These are phyloP conservation scores for Pyricularia sp. DNA, from an alignment of 2,329 filamentous ascomycete species.

Conservation along the genomic window DNA sequence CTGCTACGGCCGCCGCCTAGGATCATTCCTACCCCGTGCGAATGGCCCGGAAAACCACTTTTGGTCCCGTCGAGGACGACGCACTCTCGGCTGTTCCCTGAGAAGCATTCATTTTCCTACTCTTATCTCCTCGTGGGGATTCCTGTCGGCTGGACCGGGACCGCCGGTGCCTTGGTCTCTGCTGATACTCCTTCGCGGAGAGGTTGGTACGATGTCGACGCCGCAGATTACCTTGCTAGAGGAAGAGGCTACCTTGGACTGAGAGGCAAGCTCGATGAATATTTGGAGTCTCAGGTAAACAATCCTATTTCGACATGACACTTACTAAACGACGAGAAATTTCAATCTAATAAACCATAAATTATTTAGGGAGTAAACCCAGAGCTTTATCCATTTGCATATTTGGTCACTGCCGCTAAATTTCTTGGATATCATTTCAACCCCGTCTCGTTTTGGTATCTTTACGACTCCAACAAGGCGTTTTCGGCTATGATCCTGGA, in stretches of 20 bases:
- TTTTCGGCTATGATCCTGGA: slow-evolving; percentile 57
- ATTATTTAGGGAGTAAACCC: slow-evolving; percentile 39
- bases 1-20: not conserved
- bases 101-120: slow-evolving; percentile 55
- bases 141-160: slow-evolving; percentile 49
- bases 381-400: slow-evolving; percentile 50
- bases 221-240: slow-evolving; percentile 47
- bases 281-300: slow-evolving; percentile 43
- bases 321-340: not conserved
- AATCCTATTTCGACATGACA: not conserved
- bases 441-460: slow-evolving; percentile 67
- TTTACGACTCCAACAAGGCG: slow-evolving; percentile 46
- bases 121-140: slow-evolving; percentile 58
- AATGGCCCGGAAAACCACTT: slow-evolving; percentile 26
- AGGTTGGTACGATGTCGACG: slow-evolving; percentile 46
- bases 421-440: slow-evolving; percentile 63
- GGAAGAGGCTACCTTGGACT: slow-evolving; percentile 39
- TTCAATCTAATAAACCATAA: slow-evolving; percentile 4
- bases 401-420: slow-evolving; percentile 56
- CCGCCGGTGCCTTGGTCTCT: slow-evolving; percentile 43
- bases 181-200: slow-evolving; percentile 16
- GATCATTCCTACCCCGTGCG: slow-evolving; percentile 6
- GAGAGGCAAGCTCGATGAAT: slow-evolving; percentile 47
- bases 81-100: slow-evolving; percentile 54
- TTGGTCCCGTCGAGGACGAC: slow-evolving; percentile 53